phyloP scores from a whole-genome alignment of 2,329 filamentous ascomycete species.

The Alternaria novae-zelandiae region DNA sequence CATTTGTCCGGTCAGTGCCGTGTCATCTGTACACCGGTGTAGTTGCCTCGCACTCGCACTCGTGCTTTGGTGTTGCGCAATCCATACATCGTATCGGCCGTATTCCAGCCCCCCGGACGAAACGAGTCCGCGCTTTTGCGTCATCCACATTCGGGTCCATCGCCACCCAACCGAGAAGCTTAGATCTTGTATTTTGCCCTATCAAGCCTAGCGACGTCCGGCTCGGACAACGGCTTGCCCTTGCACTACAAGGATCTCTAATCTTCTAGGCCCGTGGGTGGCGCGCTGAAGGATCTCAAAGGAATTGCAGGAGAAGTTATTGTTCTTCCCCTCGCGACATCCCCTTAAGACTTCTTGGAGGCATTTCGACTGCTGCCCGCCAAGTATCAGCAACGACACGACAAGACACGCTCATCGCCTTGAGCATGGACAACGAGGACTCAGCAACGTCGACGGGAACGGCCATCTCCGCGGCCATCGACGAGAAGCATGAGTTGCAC shows the following conservation, averaged over 20 bases:
- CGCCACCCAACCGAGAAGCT: conserved; percentile 2
- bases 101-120: conserved; percentile 3
- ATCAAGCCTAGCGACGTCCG: neutral
- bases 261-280: conserved; percentile 13
- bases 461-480: conserved; percentile 23
- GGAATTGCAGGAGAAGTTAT: neutral
- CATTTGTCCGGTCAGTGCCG: neutral
- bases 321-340: conserved; percentile 2
- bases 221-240: neutral
- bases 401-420: conserved; percentile 15
- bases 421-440: conserved; percentile 21
- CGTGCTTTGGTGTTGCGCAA: neutral
- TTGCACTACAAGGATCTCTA: conserved; percentile 2
- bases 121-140: conserved; percentile 1
- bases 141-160: neutral
- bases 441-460: conserved; percentile 17
- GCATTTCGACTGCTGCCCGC: neutral
- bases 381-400: conserved; percentile 8
- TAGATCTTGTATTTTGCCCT: neutral
- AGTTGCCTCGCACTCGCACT: neutral
- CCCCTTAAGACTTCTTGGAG: neutral
- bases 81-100: conserved; percentile 3
- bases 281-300: conserved; percentile 5
- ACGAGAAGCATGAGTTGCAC: conserved; percentile 32
- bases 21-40: neutral